Evolutionary conservation across 192 early-diverging fungal species (phyloP).

Genomic region (Anaeromyces robustus): DNA sequence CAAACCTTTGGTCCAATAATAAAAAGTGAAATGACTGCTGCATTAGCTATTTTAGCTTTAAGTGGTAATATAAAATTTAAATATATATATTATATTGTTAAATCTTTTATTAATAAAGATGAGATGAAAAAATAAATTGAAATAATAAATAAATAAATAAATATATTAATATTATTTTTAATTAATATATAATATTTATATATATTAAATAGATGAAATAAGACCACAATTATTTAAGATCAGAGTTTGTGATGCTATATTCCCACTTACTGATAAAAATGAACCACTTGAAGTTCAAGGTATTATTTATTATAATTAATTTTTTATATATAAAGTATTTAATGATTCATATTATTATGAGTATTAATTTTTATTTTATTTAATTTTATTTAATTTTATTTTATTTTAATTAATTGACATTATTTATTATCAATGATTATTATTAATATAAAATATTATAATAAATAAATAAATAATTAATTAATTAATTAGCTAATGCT

Average conservation of each 20-base stretch:
- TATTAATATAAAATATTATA: slow-evolving; percentile 48
- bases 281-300: slow-evolving; percentile 46
- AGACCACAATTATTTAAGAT: slow-evolving; percentile 43
- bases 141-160: too few species aligned
- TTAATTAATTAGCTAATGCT: neutral
- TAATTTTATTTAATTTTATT: too few species aligned
- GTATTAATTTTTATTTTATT: too few species aligned
- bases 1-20: slow-evolving; percentile 35
- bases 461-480: slow-evolving; percentile 5
- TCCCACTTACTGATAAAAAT: slow-evolving; percentile 23
- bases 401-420: too few species aligned
- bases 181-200: too few species aligned
- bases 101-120: too few species aligned
- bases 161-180: too few species aligned
- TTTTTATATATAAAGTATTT: too few species aligned
- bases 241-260: slow-evolving; percentile 51
- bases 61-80: slow-evolving; percentile 6
- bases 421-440: too few species aligned
- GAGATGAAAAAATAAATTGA: too few species aligned
- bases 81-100: too few species aligned
- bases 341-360: too few species aligned
- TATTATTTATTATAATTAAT: slow-evolving; percentile 37
- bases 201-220: slow-evolving; percentile 27
- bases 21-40: slow-evolving; percentile 67
- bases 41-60: slow-evolving; percentile 64